These are phyloP conservation scores for Rhododendron williamsianum DNA, from an alignment of 148 eudicot genomes.

Conservation along the genomic window DNA sequence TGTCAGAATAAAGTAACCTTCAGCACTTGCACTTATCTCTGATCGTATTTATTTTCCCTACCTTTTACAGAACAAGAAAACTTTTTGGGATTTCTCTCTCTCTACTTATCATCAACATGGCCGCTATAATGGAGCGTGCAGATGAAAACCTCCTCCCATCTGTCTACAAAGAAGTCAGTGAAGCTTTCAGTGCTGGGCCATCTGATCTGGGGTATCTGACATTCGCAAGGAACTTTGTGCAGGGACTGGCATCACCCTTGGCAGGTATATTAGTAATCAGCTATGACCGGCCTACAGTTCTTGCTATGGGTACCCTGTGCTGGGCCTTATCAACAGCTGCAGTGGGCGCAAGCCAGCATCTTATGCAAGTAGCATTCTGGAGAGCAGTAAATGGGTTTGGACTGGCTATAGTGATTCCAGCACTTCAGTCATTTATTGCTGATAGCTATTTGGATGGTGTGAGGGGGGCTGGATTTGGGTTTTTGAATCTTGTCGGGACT, in stretches of 20 bases:
- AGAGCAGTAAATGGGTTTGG: constrained; percentile 92
- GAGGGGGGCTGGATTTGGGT: constrained; percentile 85
- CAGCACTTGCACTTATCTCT: neutral
- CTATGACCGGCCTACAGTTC: constrained; percentile 86
- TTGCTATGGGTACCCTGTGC: constrained; percentile 76
- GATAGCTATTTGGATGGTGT: constrained; percentile 73
- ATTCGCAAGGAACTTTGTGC: constrained; percentile 62
- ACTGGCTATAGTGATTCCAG: constrained; percentile 93
- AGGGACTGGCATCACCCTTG: constrained; percentile 78
- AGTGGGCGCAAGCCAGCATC: constrained; percentile 71
- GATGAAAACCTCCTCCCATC: constrained; percentile 94
- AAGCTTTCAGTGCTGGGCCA: constrained; percentile 76
- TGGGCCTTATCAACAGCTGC: constrained; percentile 97
- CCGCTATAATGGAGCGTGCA: constrained; percentile 89
- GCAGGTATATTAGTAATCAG: constrained; percentile 81
- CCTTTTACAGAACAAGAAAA: constrained; percentile 47
- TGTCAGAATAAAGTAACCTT: neutral
- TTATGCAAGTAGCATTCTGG: constrained; percentile 78
- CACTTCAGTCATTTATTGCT: constrained; percentile 92
- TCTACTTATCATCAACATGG: constrained; percentile 79
- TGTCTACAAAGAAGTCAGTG: constrained; percentile 94
- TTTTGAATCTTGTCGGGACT: constrained; percentile 69
- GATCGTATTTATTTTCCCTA: neutral
- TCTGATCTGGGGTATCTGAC: constrained; percentile 93
- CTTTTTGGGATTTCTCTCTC: constrained; percentile 75